Evolutionary conservation across 1,284 basidiomycete genomes (phyloP), one percentile per base, ranked within the genome.

Genomic region (Ceratobasidium sp.): DNA sequence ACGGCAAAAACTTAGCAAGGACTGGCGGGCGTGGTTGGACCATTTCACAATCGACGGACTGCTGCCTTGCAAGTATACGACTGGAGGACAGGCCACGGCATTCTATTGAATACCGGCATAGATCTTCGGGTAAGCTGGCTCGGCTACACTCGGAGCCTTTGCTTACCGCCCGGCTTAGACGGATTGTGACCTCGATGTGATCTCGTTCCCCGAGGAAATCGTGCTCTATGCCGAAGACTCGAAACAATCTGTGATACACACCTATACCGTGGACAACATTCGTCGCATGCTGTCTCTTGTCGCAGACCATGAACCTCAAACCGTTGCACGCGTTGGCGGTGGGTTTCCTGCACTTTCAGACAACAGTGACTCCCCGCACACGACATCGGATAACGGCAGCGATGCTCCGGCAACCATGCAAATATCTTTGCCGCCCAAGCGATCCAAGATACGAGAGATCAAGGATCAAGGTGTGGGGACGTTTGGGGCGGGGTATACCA

Each of bases 201-300:
- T 74, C 15, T 62, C 71, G 4, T 74, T 74, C 19, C 71, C 71
- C 11, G 71, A 74, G 13, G 71, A 74, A 52, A 74, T 74, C 13
- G 46, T 74, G 8, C 59, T 74, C 37, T 74, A 74, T 25, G 71
- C 71, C 11, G 71, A 74, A 40, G 71, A 74, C 61, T 74, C 71
- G 37, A 64, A 74, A 8, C 57, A 64, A 8, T 74, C 71, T 6
- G 46, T 74, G 32, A 44, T 74, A 7, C 46, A 74, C 49, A 74
- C 71, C 2, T 74, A 74, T 43, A 37, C 71, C 34, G 46, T 74
- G 11, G 71, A 74, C 2, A 54, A 74, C 37, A 19, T 74, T 54
- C 71, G 59, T n/a, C 71, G 71, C 9, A 74, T 74, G 71, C 59
- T 74, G 51, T 74, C 71, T 13, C 71, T 74, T 25, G 71, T 74